phyloP scores from a whole-genome alignment of 352 stramenopile genomes.

The Thraustochytrium sp. region DNA sequence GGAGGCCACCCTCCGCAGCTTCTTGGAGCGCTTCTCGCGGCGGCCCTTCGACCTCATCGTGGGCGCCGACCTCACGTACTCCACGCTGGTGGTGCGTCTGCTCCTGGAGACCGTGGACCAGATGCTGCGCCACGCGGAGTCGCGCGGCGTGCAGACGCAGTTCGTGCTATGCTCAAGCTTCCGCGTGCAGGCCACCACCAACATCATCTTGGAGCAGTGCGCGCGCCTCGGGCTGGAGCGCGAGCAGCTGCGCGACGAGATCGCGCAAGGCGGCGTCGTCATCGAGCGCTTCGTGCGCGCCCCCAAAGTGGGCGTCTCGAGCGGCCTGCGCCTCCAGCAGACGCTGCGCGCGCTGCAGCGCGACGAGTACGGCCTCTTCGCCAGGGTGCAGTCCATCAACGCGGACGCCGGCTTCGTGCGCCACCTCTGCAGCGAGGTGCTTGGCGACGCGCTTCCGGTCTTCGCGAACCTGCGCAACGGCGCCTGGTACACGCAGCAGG shows the following conservation, averaged over 20 bases:
- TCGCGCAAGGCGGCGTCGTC: background rate
- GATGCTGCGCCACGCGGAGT: background rate
- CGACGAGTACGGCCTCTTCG: background rate
- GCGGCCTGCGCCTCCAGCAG: background rate
- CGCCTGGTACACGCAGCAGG: background rate
- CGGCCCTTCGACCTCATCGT: constrained; percentile 24
- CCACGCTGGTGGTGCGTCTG: background rate
- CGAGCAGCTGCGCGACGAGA: background rate
- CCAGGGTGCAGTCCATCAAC: background rate
- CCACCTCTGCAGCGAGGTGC: background rate
- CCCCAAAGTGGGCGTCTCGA: background rate
- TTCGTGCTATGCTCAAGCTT: constrained; percentile 32
- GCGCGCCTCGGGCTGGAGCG: background rate
- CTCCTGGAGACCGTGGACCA: constrained; percentile 19
- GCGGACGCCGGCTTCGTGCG: background rate
- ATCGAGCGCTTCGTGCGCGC: background rate
- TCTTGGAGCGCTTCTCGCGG: background rate
- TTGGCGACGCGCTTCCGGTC: background rate
- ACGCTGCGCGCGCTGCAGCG: background rate
- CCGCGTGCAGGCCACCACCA: background rate
- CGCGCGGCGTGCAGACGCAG: background rate
- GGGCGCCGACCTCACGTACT: constrained; percentile 14
- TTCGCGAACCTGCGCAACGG: background rate
- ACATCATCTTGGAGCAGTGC: background rate
- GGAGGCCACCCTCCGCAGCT: background rate